Conservation (phyloP, 345 rosid species). For the Cardamine occulta region DNA sequence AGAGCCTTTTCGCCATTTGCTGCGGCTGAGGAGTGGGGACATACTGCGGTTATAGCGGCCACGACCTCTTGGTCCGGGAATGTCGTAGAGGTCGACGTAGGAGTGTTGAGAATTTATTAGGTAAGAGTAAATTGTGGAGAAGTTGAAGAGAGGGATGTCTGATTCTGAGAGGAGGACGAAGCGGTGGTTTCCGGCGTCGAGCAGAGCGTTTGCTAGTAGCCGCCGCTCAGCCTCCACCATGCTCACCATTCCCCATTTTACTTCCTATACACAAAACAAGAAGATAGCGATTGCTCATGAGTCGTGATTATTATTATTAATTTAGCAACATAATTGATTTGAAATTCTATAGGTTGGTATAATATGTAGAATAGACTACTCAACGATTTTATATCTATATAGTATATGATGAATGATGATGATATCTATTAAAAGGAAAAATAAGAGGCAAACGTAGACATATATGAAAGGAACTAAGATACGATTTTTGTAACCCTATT, state of each 20-base stretch:
- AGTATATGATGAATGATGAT: constrained; percentile 2
- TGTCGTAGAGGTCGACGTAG: constrained; percentile 60
- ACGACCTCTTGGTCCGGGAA: constrained; percentile 59
- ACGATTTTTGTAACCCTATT: neutral
- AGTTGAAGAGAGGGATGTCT: constrained; percentile 82
- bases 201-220: constrained; percentile 76
- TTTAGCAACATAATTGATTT: neutral
- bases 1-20: constrained; percentile 84
- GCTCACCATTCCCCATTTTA: constrained; percentile 70
- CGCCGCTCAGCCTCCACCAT: constrained; percentile 86
- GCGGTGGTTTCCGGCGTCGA: constrained; percentile 64
- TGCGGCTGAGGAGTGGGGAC: constrained; percentile 51
- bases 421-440: constrained; percentile 10
- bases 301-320: neutral
- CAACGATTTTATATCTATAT: constrained; percentile 19
- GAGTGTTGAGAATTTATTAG: constrained; percentile 54
- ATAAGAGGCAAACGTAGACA: constrained; percentile 1
- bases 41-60: constrained; percentile 63
- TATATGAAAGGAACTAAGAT: constrained; percentile 7
- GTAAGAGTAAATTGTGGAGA: constrained; percentile 66
- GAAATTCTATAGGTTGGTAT: too few species aligned
- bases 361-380: constrained; percentile 42
- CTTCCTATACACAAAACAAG: constrained; percentile 51
- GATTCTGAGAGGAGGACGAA: constrained; percentile 87
- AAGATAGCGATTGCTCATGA: neutral